Conservation (phyloP, 768 basidiomycete species). For the Sistotremastrum niveocremeum region DNA sequence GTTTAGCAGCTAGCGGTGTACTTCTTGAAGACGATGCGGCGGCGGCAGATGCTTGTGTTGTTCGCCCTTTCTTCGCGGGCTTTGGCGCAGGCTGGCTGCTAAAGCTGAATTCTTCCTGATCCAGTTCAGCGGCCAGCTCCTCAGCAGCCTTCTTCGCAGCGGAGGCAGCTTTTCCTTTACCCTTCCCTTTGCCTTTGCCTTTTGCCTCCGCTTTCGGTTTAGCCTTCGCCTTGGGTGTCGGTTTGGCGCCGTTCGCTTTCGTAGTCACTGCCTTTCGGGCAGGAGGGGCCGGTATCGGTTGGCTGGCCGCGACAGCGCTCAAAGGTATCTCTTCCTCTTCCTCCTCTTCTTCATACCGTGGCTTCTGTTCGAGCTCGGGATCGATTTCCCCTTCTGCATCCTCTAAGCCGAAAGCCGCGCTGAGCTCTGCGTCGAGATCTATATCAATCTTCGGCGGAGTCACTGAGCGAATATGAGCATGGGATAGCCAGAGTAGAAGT, state of each 20-base stretch:
- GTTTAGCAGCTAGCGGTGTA: conserved; percentile 6
- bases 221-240: conserved; percentile 8
- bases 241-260: conserved; percentile 7
- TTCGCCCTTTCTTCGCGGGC: too few species aligned
- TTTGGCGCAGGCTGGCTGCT: too few species aligned
- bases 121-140: too few species aligned
- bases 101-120: too few species aligned
- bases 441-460: conserved; percentile 16
- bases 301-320: neutral
- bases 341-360: conserved; percentile 7
- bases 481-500: conserved; percentile 13
- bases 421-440: conserved; percentile 17
- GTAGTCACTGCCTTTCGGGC: conserved; percentile 8
- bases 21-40: too few species aligned
- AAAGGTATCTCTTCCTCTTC: conserved; percentile 6
- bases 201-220: neutral
- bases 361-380: conserved; percentile 9
- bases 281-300: conserved; percentile 1
- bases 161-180: neutral
- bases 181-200: conserved; percentile 7
- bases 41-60: too few species aligned
- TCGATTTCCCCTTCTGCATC: conserved; percentile 23
- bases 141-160: neutral
- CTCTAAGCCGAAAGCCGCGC: conserved; percentile 15
- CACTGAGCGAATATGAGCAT: conserved; percentile 13